A percentile compares a stretch with the other conserved stretches of the same genome.
Conservation (phyloP, 2,329 filamentous ascomycete genomes). For the Rutstroemia sydowiana region DNA sequence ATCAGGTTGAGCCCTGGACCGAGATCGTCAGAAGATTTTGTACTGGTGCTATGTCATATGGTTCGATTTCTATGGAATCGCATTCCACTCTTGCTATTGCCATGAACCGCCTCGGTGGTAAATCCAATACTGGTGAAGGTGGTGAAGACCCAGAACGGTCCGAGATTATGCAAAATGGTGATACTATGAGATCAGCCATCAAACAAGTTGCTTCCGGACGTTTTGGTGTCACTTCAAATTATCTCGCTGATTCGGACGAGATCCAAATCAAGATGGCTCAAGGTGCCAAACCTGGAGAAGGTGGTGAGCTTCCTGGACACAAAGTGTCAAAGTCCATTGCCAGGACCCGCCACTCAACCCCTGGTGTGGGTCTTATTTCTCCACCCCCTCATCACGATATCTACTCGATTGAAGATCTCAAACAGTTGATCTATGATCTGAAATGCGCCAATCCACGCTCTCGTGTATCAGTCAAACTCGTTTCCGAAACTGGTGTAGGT, state of each 20-base stretch:
- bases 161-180: conserved; percentile 77
- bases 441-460: conserved; percentile 93
- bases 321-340: conserved; percentile 94
- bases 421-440: conserved; percentile 94
- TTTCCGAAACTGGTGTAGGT: conserved; percentile 94
- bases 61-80: conserved; percentile 96
- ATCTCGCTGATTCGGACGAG: conserved; percentile 90
- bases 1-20: conserved; percentile 97
- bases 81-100: conserved; percentile 92
- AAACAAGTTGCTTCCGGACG: conserved; percentile 95
- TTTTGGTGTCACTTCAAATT: conserved; percentile 92
- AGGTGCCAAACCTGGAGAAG: conserved; percentile 94
- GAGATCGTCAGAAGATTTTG: conserved; percentile 95
- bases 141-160: conserved; percentile 92
- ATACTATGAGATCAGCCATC: conserved; percentile 95
- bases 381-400: conserved; percentile 97
- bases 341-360: conserved; percentile 89
- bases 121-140: conserved; percentile 96
- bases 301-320: conserved; percentile 92
- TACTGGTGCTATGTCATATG: conserved; percentile 97
- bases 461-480: conserved; percentile 91
- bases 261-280: conserved; percentile 99
- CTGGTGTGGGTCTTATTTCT: conserved; percentile 91
- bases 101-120: conserved; percentile 94
- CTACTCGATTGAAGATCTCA: conserved; percentile 96